Percentiles rank a stretch among this genome's conserved stretches.
Evolutionary conservation across 2,329 filamentous ascomycete species (phyloP).

Genomic region (Pyricularia grisea): DNA sequence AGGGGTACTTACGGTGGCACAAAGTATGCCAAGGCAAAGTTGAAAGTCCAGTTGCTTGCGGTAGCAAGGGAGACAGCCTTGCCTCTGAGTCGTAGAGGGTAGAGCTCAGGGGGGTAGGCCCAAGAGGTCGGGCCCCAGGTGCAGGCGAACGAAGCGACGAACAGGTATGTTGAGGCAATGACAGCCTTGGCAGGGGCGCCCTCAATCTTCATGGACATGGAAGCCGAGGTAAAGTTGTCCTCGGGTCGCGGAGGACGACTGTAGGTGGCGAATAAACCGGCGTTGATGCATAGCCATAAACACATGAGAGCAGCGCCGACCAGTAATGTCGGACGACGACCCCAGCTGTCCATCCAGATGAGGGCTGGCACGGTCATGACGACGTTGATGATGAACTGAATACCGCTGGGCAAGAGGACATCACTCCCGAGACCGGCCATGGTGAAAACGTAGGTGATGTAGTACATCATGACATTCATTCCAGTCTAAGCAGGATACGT

Average conservation of each 20-base stretch:
- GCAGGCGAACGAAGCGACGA: conserved; percentile 41
- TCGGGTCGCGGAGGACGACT: conserved; percentile 21
- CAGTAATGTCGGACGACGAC: conserved; percentile 60
- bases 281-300: conserved; percentile 35
- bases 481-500: conserved; percentile 41
- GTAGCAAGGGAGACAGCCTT: conserved; percentile 25
- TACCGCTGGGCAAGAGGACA: conserved; percentile 55
- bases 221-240: conserved; percentile 24
- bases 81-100: conserved; percentile 28
- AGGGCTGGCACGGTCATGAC: conserved; percentile 69
- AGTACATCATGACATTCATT: conserved; percentile 70
- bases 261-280: conserved; percentile 33
- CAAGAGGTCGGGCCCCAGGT: conserved; percentile 34
- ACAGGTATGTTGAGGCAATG: conserved; percentile 57
- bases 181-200: conserved; percentile 44
- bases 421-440: conserved; percentile 60
- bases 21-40: conserved; percentile 28
- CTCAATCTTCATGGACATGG: conserved; percentile 35
- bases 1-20: conserved; percentile 16
- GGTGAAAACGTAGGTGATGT: conserved; percentile 59
- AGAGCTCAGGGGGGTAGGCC: conserved; percentile 38
- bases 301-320: conserved; percentile 56
- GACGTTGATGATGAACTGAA: conserved; percentile 74
- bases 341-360: conserved; percentile 66
- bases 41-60: conserved; percentile 28